Evolutionary conservation across 139 green algal genomes (phyloP).

Genomic region (Chlorella sp.): DNA sequence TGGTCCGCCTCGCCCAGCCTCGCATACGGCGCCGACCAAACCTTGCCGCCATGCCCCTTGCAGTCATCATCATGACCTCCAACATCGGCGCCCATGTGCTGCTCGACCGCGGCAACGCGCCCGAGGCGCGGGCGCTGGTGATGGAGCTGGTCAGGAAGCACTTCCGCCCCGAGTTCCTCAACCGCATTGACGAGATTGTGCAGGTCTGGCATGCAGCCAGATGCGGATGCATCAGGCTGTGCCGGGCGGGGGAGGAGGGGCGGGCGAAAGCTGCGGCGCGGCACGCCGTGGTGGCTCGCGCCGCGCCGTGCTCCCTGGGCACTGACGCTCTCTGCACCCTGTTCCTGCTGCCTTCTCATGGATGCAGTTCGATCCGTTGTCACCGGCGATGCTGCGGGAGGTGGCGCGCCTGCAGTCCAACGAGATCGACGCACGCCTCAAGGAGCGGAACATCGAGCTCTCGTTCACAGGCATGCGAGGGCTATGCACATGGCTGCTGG

Average conservation of each 20-base stretch:
- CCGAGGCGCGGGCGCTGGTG: conserved; percentile 30
- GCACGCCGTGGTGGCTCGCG: no score
- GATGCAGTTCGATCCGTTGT: conserved; percentile 81
- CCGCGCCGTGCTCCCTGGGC: no score
- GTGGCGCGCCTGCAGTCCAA: conserved; percentile 73
- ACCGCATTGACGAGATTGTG: conserved; percentile 89
- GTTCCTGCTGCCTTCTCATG: neutral
- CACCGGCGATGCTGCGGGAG: conserved; percentile 57
- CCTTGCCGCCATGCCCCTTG: neutral
- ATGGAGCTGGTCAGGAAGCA: conserved; percentile 34
- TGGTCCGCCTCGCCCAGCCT: no score
- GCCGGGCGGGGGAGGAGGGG: no score
- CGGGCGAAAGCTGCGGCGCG: no score
- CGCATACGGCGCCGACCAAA: no score
- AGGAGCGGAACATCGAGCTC: conserved; percentile 66
- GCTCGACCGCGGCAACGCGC: conserved; percentile 34
- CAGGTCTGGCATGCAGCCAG: conserved; percentile 1
- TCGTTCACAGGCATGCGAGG: no score
- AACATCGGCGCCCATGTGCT: conserved; percentile 85
- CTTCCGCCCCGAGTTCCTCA: conserved; percentile 89
- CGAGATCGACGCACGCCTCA: conserved; percentile 70
- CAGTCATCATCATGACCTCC: conserved; percentile 93
- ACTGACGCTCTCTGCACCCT: no score
- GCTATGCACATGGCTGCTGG: conserved; percentile 35
- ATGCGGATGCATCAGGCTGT: no score